phyloP scores from a whole-genome alignment of 495 filamentous ascomycete species.

The Penicillium dipodomyicola region DNA sequence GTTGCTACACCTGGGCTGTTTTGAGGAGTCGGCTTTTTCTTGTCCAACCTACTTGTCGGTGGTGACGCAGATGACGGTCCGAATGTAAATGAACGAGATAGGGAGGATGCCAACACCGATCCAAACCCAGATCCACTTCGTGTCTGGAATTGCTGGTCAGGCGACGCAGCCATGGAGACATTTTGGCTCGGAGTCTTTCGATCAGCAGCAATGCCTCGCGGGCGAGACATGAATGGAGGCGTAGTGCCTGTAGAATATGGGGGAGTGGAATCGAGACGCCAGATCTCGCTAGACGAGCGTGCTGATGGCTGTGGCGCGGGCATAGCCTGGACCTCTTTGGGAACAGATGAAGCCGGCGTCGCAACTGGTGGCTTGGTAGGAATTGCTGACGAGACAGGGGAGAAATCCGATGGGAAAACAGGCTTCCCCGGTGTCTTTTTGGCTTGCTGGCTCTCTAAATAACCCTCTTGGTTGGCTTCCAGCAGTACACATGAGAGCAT shows the following conservation, averaged over 20 bases:
- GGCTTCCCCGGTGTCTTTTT: conserved; percentile 20
- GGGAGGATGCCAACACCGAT: conserved; percentile 64
- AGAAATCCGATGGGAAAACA: conserved; percentile 36
- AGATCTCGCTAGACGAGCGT: conserved; percentile 40
- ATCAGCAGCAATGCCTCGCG: conserved; percentile 33
- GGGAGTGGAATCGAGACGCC: conserved; percentile 48
- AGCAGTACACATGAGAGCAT: conserved; percentile 90
- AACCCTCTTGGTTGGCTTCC: conserved; percentile 49
- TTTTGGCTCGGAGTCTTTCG: conserved; percentile 49
- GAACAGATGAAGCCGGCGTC: conserved; percentile 51
- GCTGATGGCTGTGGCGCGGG: conserved; percentile 57
- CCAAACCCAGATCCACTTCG: conserved; percentile 46
- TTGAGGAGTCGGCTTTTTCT: conserved; percentile 64
- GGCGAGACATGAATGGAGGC: conserved; percentile 52
- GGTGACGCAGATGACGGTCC: conserved; percentile 67
- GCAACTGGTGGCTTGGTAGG: conserved; percentile 34
- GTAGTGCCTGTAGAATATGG: conserved; percentile 62
- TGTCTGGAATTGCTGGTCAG: conserved; percentile 55
- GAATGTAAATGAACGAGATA: conserved; percentile 70
- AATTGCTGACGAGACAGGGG: conserved; percentile 24
- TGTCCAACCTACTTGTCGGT: conserved; percentile 42
- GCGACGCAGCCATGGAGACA: conserved; percentile 64
- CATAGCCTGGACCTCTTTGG: conserved; percentile 56
- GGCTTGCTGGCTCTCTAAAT: conserved; percentile 19
- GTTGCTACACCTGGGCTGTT: conserved; percentile 63